phyloP scores from a whole-genome alignment of 108 stramenopile species.

The Cyclotella baltica region DNA sequence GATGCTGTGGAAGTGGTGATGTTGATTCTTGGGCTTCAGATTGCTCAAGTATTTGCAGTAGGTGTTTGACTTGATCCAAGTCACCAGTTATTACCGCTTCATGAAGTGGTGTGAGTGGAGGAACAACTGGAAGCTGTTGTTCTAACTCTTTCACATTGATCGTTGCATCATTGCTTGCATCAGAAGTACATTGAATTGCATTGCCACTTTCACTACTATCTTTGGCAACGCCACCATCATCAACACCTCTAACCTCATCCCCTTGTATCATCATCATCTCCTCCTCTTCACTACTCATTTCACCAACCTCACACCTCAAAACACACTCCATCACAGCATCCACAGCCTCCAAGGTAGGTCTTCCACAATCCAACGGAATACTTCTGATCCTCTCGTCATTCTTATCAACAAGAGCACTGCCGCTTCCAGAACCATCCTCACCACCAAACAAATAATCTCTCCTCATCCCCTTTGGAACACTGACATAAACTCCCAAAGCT shows the following conservation, averaged over 20 bases:
- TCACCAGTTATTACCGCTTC: slow-evolving; percentile 70
- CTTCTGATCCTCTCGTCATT: slow-evolving; percentile 62
- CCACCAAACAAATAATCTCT: slow-evolving; percentile 48
- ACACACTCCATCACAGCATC: slow-evolving; percentile 46
- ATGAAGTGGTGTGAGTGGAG: slow-evolving; percentile 68
- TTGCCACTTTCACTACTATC: background rate
- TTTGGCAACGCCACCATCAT: background rate
- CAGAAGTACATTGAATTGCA: slow-evolving; percentile 23
- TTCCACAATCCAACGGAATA: slow-evolving; percentile 83
- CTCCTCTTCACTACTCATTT: slow-evolving; percentile 33
- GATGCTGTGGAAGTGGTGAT: slow-evolving; percentile 3
- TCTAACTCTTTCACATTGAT: background rate
- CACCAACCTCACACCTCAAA: slow-evolving; percentile 30
- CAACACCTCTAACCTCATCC: background rate
- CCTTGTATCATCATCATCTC: slow-evolving; percentile 3
- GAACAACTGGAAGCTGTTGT: slow-evolving; percentile 8
- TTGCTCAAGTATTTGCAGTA: slow-evolving; percentile 43
- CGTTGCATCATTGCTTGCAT: background rate
- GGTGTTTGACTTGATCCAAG: slow-evolving; percentile 50
- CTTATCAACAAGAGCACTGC: slow-evolving; percentile 34
- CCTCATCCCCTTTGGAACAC: slow-evolving; percentile 56
- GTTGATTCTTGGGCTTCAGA: slow-evolving; percentile 17
- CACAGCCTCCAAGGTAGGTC: slow-evolving; percentile 69
- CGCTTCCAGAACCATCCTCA: background rate
- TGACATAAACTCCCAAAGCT: slow-evolving; percentile 45